These are phyloP conservation scores for Cephalotrichum gorgonifer DNA, from an alignment of 2,329 filamentous ascomycete species.

Conservation along the genomic window DNA sequence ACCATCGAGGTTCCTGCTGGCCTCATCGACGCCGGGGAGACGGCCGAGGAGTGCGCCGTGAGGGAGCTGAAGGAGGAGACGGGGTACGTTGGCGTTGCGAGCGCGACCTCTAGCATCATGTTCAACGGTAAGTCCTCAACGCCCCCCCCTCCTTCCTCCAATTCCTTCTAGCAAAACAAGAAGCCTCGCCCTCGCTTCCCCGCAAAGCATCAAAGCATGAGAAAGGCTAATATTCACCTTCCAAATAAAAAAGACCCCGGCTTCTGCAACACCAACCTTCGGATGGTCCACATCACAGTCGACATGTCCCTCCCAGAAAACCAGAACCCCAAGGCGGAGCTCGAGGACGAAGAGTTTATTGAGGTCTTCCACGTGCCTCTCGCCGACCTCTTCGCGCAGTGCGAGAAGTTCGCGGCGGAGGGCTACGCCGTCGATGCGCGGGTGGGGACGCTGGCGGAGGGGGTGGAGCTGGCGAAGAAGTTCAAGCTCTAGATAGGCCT, in stretches of 20 bases:
- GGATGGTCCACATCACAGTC: constrained; percentile 63
- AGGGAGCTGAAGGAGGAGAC: constrained; percentile 59
- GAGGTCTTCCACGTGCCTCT: constrained; percentile 65
- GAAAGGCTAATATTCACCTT: too few species aligned
- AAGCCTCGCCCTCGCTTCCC: not conserved
- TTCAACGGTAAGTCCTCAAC: constrained; percentile 37
- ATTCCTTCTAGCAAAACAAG: too few species aligned
- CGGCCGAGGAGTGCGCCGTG: constrained; percentile 48
- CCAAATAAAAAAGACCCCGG: constrained; percentile 45
- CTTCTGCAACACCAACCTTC: constrained; percentile 57
- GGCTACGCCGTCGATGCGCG: constrained; percentile 73
- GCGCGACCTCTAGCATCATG: constrained; percentile 53
- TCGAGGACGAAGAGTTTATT: constrained; percentile 77
- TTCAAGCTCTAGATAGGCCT: constrained; percentile 31
- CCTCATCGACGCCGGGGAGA: constrained; percentile 52
- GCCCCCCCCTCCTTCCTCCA: too few species aligned
- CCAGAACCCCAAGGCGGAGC: constrained; percentile 54
- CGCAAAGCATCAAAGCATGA: too few species aligned
- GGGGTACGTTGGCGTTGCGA: constrained; percentile 47
- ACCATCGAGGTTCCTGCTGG: constrained; percentile 57
- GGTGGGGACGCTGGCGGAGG: constrained; percentile 68
- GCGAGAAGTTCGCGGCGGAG: constrained; percentile 54
- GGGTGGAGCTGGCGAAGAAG: constrained; percentile 60
- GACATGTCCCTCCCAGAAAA: constrained; percentile 62
- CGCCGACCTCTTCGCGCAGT: constrained; percentile 52